Evolutionary conservation across 2,329 filamentous ascomycete species (phyloP).

Genomic region (Trichoderma endophyticum): DNA sequence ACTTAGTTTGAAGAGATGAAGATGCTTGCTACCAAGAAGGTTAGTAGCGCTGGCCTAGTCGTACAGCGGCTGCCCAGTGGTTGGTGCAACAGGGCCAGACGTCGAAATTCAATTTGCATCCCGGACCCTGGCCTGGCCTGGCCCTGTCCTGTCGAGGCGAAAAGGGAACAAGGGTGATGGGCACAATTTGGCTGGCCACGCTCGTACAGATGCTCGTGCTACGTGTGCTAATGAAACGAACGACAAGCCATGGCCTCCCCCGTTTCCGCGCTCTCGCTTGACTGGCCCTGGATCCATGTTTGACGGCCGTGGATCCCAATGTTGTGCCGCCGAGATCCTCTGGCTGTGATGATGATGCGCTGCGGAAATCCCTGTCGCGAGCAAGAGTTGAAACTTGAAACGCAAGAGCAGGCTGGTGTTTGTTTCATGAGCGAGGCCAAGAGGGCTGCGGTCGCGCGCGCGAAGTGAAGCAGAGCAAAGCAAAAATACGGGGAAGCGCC

Average conservation of each 20-base stretch:
- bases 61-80: neutral
- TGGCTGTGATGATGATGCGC: neutral
- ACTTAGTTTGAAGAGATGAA: neutral
- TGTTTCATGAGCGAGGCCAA: neutral
- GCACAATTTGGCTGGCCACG: neutral
- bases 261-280: constrained; percentile 10
- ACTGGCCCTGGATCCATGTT: neutral
- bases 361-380: neutral
- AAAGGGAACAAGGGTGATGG: neutral
- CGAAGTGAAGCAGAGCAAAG: neutral
- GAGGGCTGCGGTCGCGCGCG: neutral
- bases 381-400: neutral
- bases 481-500: constrained; percentile 4
- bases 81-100: neutral
- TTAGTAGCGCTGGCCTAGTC: neutral
- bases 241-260: neutral
- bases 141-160: neutral
- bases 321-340: constrained; percentile 1
- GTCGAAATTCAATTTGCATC: constrained; percentile 3
- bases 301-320: constrained; percentile 9
- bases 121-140: neutral
- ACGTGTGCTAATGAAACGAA: constrained; percentile 9
- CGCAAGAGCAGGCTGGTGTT: neutral
- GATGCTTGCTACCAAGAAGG: neutral
- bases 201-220: neutral